These are phyloP conservation scores for Trifolium repens DNA, from an alignment of 306 rosid genomes.

Conservation along the genomic window DNA sequence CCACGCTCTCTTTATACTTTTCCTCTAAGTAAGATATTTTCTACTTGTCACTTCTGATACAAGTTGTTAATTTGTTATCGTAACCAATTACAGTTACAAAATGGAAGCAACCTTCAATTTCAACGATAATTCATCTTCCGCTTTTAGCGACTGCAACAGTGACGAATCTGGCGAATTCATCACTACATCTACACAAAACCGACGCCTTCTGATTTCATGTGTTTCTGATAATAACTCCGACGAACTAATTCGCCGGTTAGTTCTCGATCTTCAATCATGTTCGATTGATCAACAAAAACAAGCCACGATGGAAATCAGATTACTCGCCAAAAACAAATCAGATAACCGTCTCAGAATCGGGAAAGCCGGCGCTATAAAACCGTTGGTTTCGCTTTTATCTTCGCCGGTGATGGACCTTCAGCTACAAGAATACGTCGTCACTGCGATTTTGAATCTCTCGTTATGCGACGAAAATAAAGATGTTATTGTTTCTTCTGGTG, in stretches of 20 bases:
- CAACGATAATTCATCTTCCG: slow-evolving; percentile 67
- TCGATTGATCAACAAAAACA: slow-evolving; percentile 84
- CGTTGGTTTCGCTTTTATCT: slow-evolving; percentile 69
- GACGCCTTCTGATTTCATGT: slow-evolving; percentile 63
- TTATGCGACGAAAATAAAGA: slow-evolving; percentile 88
- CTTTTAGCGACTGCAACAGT: slow-evolving; percentile 91
- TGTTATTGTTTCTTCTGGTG: slow-evolving; percentile 70
- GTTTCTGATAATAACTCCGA: slow-evolving; percentile 79
- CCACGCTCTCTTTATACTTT: neutral
- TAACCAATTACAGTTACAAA: slow-evolving; percentile 45
- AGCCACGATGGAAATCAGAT: slow-evolving; percentile 94
- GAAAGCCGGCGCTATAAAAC: slow-evolving; percentile 73
- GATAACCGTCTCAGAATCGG: slow-evolving; percentile 85
- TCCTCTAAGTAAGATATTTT: neutral
- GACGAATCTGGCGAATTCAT: slow-evolving; percentile 89
- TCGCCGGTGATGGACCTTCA: slow-evolving; percentile 60
- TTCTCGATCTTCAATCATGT: slow-evolving; percentile 63
- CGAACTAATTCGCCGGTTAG: slow-evolving; percentile 71
- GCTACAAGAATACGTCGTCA: slow-evolving; percentile 86
- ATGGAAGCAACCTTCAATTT: slow-evolving; percentile 62
- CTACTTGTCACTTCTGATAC: slow-evolving; percentile 4
- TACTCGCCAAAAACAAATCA: slow-evolving; percentile 79
- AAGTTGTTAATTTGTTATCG: neutral
- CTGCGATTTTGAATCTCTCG: slow-evolving; percentile 87
- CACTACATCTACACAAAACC: slow-evolving; percentile 62